Evolutionary conservation across 2,329 filamentous ascomycete species (phyloP), one percentile per base, ranked within the genome.

Genomic region (Xylaria sp.): DNA sequence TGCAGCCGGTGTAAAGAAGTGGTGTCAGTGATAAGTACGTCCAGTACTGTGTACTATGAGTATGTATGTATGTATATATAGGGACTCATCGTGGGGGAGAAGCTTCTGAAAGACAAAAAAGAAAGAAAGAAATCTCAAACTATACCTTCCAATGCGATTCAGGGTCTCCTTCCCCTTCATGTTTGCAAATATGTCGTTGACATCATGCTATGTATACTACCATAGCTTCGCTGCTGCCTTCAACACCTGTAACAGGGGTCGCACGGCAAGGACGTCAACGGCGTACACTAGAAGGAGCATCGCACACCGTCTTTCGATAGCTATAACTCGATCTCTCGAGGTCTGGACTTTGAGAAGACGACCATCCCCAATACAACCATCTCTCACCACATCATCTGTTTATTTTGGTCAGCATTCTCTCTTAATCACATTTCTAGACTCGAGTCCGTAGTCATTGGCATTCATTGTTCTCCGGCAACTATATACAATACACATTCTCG

Each of bases 1-100:
- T 78, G 11, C 72, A 71, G 58, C 64, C 72, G 5, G 31, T 62
- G n/a, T 68, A 55, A 50, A 50, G 31, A 39, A 25, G 5, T 2
- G 11, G 22, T n/a, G 10, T 42, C 31, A 20, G 1, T 39, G 11
- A 13, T 42, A 11, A 15, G 25, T 5, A 20, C 2, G 9, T 42
- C 5, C 11, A 15, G 10, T 36, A 36, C 29, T 25, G 11, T 3
- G n/a, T 56, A n/a, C 42, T 22, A 17, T 11, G n/a, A 38, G 3
- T 20, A 27, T 39, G 20, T 22, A 27, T 39, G 20, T 22, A 38
- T 11, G 51, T 15, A 17, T 4, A 27, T 17, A n/a, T n/a, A n/a
- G 17, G 7, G 53, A 22, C 29, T n/a, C 38, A 33, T 47, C 39
- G 22, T 38, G 25, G n/a, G n/a, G 9, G 39, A 25, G 25, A 20